Conservation (phyloP, 1,139 yeast genomes). For the Geotrichum candidum region DNA sequence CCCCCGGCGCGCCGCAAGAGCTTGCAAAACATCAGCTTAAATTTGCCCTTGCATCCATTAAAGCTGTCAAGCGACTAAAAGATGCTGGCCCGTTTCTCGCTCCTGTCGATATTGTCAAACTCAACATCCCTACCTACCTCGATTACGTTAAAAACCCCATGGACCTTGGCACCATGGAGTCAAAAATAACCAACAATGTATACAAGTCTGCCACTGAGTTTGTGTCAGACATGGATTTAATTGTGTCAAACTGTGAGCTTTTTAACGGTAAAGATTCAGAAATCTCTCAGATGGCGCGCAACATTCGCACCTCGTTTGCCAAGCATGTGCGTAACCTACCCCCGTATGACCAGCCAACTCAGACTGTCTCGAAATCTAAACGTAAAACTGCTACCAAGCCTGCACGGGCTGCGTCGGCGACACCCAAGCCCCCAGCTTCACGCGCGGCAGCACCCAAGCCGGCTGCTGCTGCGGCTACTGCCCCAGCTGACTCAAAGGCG, state of each 20-base stretch:
- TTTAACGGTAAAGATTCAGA: constrained; percentile 83
- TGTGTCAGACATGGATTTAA: constrained; percentile 75
- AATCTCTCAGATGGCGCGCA: constrained; percentile 86
- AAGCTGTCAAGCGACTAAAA: constrained; percentile 78
- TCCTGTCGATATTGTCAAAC: constrained; percentile 85
- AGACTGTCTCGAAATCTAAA: constrained; percentile 55
- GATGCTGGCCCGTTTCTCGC: constrained; percentile 86
- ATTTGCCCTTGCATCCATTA: constrained; percentile 41
- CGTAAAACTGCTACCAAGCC: constrained; percentile 29
- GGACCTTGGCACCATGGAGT: constrained; percentile 90
- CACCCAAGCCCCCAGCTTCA: background rate
- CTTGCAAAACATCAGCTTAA: constrained; percentile 82
- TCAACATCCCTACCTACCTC: constrained; percentile 86
- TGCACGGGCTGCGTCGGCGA: background rate
- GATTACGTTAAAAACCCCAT: constrained; percentile 81
- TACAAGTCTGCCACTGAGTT: constrained; percentile 66
- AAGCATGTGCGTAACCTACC: constrained; percentile 93
- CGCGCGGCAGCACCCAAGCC: background rate
- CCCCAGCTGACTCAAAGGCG: background rate
- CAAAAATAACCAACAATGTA: constrained; percentile 61
- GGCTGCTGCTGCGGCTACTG: background rate
- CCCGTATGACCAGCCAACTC: constrained; percentile 69
- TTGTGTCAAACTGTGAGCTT: constrained; percentile 73
- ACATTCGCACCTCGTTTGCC: constrained; percentile 85
- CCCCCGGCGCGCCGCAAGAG: constrained; percentile 40